Conservation (phyloP, 2,329 filamentous ascomycete genomes). For the Hypoxylon rubiginosum region DNA sequence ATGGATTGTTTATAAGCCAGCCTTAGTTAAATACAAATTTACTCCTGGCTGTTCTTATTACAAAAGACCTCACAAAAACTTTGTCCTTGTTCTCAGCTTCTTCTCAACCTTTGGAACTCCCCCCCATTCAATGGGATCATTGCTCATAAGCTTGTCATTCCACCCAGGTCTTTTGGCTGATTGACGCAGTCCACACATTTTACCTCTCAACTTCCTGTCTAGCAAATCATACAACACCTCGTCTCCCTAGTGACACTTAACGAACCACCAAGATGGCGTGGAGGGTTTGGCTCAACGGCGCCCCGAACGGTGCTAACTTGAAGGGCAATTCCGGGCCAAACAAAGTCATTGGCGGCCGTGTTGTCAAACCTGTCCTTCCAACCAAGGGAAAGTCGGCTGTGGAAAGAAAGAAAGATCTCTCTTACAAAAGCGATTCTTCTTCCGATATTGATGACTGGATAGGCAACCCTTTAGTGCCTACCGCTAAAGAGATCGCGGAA, state of each 20-base stretch:
- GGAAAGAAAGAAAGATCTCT: background rate
- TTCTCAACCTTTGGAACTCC: background rate
- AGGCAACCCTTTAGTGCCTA: background rate
- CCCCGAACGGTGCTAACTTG: background rate
- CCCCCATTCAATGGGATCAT: slow-evolving; percentile 7
- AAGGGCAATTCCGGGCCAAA: slow-evolving; percentile 7
- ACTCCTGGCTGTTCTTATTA: slow-evolving; percentile 23
- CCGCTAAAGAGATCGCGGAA: background rate
- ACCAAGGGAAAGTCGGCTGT: slow-evolving; percentile 9
- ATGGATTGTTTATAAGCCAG: slow-evolving; percentile 11
- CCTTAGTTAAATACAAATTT: slow-evolving; percentile 4
- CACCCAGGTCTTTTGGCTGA: background rate
- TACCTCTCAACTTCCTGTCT: background rate
- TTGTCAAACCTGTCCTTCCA: slow-evolving; percentile 35
- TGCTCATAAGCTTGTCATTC: background rate
- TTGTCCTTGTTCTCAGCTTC: slow-evolving; percentile 16
- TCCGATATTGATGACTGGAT: slow-evolving; percentile 6
- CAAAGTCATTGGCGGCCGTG: slow-evolving; percentile 42
- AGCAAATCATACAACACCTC: background rate
- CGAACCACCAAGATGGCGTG: slow-evolving; percentile 1
- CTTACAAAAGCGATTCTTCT: background rate
- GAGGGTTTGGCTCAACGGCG: background rate
- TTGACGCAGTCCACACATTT: background rate
- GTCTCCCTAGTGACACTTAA: background rate
- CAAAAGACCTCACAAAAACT: slow-evolving; percentile 8